phyloP scores from a whole-genome alignment of 2,329 filamentous ascomycete genomes.

The Trichoderma cornu-damae region DNA sequence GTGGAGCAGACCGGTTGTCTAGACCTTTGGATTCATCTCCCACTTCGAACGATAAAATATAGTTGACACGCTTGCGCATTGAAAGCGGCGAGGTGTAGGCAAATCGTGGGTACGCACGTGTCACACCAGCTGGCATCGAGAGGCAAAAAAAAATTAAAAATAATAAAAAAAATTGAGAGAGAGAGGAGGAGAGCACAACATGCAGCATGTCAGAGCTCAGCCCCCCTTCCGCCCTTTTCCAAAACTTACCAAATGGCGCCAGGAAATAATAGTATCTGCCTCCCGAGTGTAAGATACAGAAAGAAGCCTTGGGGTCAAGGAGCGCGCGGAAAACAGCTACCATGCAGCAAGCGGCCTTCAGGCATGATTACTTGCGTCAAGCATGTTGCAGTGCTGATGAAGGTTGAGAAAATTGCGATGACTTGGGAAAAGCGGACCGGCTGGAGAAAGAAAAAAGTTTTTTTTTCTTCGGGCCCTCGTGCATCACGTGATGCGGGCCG shows the following conservation, averaged over 20 bases:
- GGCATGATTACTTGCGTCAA: neutral
- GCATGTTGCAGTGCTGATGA: slow-evolving; percentile 12
- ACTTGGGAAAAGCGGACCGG: slow-evolving; percentile 12
- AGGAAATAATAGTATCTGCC: neutral
- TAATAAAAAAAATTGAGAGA: no score
- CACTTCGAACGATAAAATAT: slow-evolving; percentile 55
- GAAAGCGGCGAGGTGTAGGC: slow-evolving; percentile 56
- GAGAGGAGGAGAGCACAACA: neutral
- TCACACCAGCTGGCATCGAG: neutral
- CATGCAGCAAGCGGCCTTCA: neutral
- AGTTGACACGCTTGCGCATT: slow-evolving; percentile 57
- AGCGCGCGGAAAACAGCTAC: neutral
- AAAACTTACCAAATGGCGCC: neutral
- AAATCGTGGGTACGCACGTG: slow-evolving; percentile 45
- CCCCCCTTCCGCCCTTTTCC: no score
- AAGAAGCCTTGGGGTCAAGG: slow-evolving; percentile 6
- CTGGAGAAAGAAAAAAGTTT: slow-evolving; percentile 7
- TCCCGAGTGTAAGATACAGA: slow-evolving; percentile 9
- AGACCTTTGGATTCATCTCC: slow-evolving; percentile 58
- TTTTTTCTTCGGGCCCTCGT: neutral
- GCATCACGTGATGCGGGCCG: slow-evolving; percentile 27
- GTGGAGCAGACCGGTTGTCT: slow-evolving; percentile 65
- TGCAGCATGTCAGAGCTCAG: neutral
- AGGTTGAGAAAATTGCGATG: slow-evolving; percentile 7
- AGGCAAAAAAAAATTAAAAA: neutral